A percentile compares a stretch with the other conserved stretches of the same genome.
Evolutionary conservation across 2,329 filamentous ascomycete species (phyloP).

Genomic region (Xylaria sp.): DNA sequence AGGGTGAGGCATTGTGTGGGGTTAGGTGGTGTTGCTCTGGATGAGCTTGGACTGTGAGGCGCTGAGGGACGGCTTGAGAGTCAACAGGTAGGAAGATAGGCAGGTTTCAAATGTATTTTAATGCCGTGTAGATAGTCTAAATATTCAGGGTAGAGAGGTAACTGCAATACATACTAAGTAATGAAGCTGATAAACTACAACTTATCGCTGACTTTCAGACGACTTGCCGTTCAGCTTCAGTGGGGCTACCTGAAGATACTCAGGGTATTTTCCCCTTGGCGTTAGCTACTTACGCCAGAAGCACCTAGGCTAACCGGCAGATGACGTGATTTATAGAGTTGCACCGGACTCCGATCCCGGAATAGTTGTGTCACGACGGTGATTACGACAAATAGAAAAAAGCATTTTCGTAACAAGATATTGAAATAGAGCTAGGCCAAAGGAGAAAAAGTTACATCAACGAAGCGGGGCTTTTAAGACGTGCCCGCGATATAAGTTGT

Average conservation of each 20-base stretch:
- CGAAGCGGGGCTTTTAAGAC: slow-evolving; percentile 9
- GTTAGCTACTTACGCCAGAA: neutral
- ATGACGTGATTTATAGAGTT: slow-evolving; percentile 27
- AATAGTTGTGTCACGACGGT: slow-evolving; percentile 18
- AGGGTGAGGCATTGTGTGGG: slow-evolving; percentile 30
- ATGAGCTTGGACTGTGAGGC: neutral
- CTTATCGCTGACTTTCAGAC: too few species aligned
- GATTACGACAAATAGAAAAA: neutral
- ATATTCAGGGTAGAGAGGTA: neutral
- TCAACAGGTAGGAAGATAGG: neutral
- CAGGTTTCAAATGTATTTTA: neutral
- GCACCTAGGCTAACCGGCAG: slow-evolving; percentile 13
- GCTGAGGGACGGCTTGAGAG: neutral
- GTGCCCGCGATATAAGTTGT: neutral
- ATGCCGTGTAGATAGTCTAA: too few species aligned
- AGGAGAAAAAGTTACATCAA: neutral
- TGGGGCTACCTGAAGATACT: too few species aligned
- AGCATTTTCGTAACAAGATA: neutral
- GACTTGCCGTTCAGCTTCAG: too few species aligned
- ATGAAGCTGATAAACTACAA: too few species aligned
- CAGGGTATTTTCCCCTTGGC: neutral
- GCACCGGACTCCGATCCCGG: slow-evolving; percentile 30
- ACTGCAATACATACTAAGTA: neutral
- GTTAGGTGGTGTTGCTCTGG: neutral
- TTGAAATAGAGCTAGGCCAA: neutral